These are phyloP conservation scores for Rosa hybrid DNA, from an alignment of 331 rosid species.

Conservation along the genomic window DNA sequence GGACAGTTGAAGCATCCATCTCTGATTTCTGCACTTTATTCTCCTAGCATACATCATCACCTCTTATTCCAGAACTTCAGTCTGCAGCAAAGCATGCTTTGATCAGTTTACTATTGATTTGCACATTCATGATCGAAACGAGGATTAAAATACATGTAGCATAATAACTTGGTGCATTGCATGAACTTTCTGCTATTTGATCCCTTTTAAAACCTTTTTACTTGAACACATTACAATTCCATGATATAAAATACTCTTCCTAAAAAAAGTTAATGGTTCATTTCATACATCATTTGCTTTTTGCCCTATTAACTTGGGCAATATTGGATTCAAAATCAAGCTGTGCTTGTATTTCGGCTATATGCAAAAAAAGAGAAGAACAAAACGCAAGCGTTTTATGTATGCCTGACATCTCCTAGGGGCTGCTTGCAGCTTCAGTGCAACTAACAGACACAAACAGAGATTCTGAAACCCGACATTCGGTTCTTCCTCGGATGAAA, in stretches of 20 bases:
- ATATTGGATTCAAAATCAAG: not conserved
- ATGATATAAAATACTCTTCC: too few relatives aligned
- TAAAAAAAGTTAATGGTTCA: too few relatives aligned
- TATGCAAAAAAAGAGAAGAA: not conserved
- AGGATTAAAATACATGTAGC: not conserved
- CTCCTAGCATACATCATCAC: conserved; percentile 74
- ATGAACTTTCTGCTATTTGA: too few relatives aligned
- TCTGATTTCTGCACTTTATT: conserved; percentile 65
- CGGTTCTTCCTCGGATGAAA: not conserved
- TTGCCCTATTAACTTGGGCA: not conserved
- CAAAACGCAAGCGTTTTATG: not conserved
- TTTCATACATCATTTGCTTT: not conserved
- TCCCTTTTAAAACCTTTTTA: too few relatives aligned
- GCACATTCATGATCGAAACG: not conserved
- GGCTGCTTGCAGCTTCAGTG: not conserved
- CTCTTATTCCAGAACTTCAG: conserved; percentile 32
- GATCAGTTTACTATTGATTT: conserved; percentile 21
- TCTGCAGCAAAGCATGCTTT: conserved; percentile 33
- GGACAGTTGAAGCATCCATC: conserved; percentile 63
- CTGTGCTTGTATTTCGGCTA: not conserved
- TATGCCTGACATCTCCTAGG: not conserved
- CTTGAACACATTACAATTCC: not conserved
- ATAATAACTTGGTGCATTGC: not conserved
- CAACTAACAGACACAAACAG: not conserved
- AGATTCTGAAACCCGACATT: not conserved